Evolutionary conservation across 2,329 filamentous ascomycete genomes (phyloP).

Genomic region (Ascocoryne sarcoides): DNA sequence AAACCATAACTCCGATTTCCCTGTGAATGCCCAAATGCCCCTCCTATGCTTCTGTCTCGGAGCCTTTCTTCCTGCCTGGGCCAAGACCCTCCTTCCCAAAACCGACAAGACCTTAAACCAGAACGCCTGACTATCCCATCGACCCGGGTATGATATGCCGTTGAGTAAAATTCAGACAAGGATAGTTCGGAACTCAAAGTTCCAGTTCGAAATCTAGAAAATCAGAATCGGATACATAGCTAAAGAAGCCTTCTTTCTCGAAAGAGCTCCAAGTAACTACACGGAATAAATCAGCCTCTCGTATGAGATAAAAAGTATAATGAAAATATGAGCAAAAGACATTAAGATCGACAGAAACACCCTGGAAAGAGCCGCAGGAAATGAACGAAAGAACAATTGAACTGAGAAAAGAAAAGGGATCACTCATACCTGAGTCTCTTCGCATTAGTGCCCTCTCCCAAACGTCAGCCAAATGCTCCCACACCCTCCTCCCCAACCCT

Average conservation of each 20-base stretch:
- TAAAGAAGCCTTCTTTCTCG: not conserved
- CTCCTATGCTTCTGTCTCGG: too few species aligned
- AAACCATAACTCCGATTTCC: too few species aligned
- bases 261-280: not conserved
- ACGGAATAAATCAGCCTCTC: not conserved
- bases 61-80: too few species aligned
- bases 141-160: too few species aligned
- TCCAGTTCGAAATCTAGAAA: conserved; percentile 3
- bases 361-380: too few species aligned
- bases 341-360: too few species aligned
- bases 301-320: not conserved
- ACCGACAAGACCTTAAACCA: too few species aligned
- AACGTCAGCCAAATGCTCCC: conserved; percentile 26
- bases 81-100: too few species aligned
- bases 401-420: conserved; percentile 1
- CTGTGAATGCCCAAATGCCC: too few species aligned
- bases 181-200: too few species aligned
- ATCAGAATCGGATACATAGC: not conserved
- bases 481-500: conserved; percentile 26
- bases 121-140: too few species aligned
- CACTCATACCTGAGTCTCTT: conserved; percentile 2
- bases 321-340: not conserved
- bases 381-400: not conserved
- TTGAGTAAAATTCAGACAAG: too few species aligned
- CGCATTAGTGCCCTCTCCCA: conserved; percentile 9